Evolutionary conservation across 495 filamentous ascomycete species (phyloP).

Genomic region (Neurospora sp.): DNA sequence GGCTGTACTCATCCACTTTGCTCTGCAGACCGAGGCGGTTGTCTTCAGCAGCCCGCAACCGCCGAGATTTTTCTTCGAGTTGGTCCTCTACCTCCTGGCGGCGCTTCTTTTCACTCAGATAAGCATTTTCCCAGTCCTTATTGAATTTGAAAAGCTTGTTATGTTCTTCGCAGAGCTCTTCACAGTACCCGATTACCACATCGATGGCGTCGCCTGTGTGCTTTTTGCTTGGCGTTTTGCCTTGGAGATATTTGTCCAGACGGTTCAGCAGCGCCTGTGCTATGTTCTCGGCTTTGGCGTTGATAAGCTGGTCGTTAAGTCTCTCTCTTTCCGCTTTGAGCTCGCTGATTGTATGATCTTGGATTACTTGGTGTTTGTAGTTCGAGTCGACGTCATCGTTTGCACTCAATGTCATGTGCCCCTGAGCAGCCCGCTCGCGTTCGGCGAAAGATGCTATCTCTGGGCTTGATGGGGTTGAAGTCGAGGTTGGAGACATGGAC

Average conservation of each 20-base stretch:
- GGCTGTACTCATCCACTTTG: not conserved
- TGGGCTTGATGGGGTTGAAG: not conserved
- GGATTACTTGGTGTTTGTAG: not conserved
- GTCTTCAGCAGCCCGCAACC: not conserved
- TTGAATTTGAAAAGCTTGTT: not conserved
- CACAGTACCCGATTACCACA: not conserved
- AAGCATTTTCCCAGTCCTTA: not conserved
- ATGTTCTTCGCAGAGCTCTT: not conserved
- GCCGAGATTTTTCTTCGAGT: not conserved
- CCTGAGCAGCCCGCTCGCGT: not conserved
- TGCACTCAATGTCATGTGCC: not conserved
- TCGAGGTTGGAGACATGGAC: not conserved
- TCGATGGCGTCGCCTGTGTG: not conserved
- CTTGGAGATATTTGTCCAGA: not conserved
- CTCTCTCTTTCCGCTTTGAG: not conserved
- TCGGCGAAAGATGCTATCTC: not conserved
- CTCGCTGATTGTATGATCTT: not conserved
- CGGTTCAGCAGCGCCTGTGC: not conserved
- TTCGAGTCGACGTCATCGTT: not conserved
- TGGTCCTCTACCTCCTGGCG: not conserved
- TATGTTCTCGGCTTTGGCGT: not conserved
- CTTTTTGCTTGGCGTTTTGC: not conserved
- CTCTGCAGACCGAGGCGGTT: not conserved
- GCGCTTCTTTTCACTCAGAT: accelerated
- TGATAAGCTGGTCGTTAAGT: not conserved